Evolutionary conservation across 2,329 filamentous ascomycete species (phyloP).

Genomic region (Neocucurbitaria cava): DNA sequence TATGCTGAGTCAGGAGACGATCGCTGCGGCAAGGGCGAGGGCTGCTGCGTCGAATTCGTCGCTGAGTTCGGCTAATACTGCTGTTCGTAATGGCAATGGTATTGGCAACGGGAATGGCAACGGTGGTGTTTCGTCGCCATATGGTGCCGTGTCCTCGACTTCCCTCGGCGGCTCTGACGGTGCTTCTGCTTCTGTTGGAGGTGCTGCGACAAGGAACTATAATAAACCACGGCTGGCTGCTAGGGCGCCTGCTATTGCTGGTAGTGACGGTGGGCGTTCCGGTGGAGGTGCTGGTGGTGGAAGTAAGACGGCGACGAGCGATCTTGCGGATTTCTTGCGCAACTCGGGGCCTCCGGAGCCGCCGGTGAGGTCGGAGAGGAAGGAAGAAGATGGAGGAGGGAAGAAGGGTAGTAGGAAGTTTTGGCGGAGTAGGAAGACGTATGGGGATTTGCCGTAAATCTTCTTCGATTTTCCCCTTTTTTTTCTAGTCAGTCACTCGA

Average conservation of each 20-base stretch:
- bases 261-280: no score
- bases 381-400: conserved; percentile 36
- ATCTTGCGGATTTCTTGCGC: conserved; percentile 54
- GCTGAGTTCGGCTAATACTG: conserved; percentile 19
- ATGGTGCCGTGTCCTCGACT: conserved; percentile 19
- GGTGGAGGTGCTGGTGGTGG: no score
- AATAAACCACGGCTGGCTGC: conserved; percentile 38
- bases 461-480: neutral
- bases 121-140: conserved; percentile 14
- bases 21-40: conserved; percentile 43
- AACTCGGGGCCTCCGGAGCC: conserved; percentile 49
- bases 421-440: conserved; percentile 42
- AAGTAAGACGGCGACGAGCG: conserved; percentile 44
- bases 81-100: conserved; percentile 23
- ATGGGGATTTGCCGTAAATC: conserved; percentile 26
- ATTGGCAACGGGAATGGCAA: no score
- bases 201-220: no score
- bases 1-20: conserved; percentile 37
- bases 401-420: conserved; percentile 43
- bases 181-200: conserved; percentile 31
- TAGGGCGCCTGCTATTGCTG: conserved; percentile 32
- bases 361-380: neutral
- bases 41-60: conserved; percentile 26
- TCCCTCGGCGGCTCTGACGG: conserved; percentile 24
- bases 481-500: neutral